phyloP scores from a whole-genome alignment of 148 eudicot genomes.

The Cornus kousa region DNA sequence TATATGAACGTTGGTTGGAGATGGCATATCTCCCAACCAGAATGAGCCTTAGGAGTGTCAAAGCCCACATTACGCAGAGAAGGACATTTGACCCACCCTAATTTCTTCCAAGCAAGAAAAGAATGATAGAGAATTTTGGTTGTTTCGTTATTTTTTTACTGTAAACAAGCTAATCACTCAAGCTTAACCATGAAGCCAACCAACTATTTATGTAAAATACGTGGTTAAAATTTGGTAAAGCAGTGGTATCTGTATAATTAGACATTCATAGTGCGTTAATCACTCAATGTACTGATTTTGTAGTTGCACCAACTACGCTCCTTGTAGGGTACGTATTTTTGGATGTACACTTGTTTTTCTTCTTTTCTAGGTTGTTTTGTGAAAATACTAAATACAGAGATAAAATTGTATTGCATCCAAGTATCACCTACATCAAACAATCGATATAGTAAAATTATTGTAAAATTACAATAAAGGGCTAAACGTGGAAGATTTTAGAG shows the following conservation, averaged over 20 bases:
- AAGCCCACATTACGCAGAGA: not conserved
- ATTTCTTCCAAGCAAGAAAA: constrained; percentile 6
- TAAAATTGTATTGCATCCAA: too few relatives aligned
- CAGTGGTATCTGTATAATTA: not conserved
- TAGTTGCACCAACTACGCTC: constrained; percentile 12
- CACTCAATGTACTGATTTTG: not conserved
- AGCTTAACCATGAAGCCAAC: constrained; percentile 12
- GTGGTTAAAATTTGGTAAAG: not conserved
- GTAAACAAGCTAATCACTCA: not conserved
- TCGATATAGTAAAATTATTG: too few relatives aligned
- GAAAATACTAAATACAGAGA: too few relatives aligned
- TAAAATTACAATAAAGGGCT: too few relatives aligned
- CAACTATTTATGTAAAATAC: not conserved
- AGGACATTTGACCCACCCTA: constrained; percentile 13
- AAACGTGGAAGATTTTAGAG: too few relatives aligned
- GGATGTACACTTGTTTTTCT: not conserved
- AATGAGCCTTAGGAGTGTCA: not conserved
- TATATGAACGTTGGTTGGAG: not conserved
- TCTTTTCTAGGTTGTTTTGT: too few relatives aligned
- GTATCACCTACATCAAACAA: too few relatives aligned
- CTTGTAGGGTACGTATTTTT: not conserved
- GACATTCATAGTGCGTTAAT: not conserved
- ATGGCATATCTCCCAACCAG: constrained; percentile 3
- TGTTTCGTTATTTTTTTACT: not conserved
- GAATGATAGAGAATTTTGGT: constrained; percentile 1